phyloP scores from a whole-genome alignment of 257 asterid genomes.

The Anisodus acutangulus region DNA sequence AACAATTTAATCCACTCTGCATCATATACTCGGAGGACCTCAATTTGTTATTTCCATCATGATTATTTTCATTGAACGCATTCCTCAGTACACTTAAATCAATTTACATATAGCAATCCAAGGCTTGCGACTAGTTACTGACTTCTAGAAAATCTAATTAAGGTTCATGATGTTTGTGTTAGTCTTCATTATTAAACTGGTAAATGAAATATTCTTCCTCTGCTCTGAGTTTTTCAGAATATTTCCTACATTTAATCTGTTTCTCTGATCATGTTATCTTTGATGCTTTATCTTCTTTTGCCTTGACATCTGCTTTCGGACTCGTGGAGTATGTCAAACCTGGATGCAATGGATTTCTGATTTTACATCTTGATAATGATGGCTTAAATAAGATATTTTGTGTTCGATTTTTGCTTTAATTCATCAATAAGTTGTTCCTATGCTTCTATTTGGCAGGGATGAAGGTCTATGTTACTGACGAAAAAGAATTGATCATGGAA shows the following conservation, averaged over 20 bases:
- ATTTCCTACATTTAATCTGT: neutral
- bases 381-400: neutral
- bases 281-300: neutral
- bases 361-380: neutral
- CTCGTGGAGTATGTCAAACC: neutral
- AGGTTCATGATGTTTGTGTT: neutral
- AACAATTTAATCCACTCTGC: neutral
- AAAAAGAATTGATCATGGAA: constrained; percentile 97
- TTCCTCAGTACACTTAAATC: neutral
- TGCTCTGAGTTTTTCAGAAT: neutral
- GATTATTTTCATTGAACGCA: neutral
- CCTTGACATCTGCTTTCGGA: neutral
- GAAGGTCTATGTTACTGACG: constrained; percentile 66
- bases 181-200: neutral
- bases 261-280: neutral
- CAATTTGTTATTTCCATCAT: neutral
- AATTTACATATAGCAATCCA: neutral
- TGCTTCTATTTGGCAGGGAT: constrained; percentile 48
- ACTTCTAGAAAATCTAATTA: neutral
- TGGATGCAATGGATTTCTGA: neutral
- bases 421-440: constrained; percentile 12
- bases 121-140: neutral
- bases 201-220: neutral
- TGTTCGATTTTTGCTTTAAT: neutral
- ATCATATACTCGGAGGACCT: neutral